Evolutionary conservation across 179 eudicot species (phyloP), one percentile per base, ranked within the genome.

Genomic region (Corrigiola litoralis): DNA sequence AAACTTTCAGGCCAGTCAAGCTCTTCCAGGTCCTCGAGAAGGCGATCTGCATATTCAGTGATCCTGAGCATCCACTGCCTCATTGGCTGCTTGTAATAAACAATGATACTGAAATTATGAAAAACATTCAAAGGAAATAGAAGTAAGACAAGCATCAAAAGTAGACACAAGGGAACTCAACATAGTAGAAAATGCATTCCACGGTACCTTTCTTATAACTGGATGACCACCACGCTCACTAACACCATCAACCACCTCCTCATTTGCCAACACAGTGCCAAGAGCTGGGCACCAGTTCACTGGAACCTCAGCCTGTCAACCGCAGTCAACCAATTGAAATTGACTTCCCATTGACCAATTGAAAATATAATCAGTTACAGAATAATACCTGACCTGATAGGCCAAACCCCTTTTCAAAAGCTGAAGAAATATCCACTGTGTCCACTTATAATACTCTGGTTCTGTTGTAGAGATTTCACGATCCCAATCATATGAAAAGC

Each of bases 181-280:
- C 60, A 61, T 56, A 59, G 61, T 16, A 66, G 49, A 68, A 57
- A 31, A 63, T 21, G 49, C 42, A 66, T 33, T 46, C 42, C 54
- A 67, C 17, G 69, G 42, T 70, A 95, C 99, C 87, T 95, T 95
- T 76, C 99, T 80, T 71, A 95, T 85, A 20, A 95, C 99, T 57
- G 99, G 96, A 80, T 95, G 96, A 61, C 97, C 97, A 62, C 99
- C 99, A 64, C 99, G 97, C 78, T 95, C 99, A 77, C 99, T 95
- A 53, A 88, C 88, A 68, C 99, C 99, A 68, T 95, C 99, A 13
- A 95, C 75, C 41, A 95, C 97, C 82, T 95, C 99, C 80, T 95
- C 99, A 72, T 95, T 95, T 65, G 99, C 99, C 82, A 95, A 82
- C 38, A 95, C 99, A 58, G 99, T 95, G 58, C 99, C 99, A 68